Base-by-base conservation (phyloP, 2,329 filamentous ascomycete species). In the Pleoardoris graminearum region DNA sequence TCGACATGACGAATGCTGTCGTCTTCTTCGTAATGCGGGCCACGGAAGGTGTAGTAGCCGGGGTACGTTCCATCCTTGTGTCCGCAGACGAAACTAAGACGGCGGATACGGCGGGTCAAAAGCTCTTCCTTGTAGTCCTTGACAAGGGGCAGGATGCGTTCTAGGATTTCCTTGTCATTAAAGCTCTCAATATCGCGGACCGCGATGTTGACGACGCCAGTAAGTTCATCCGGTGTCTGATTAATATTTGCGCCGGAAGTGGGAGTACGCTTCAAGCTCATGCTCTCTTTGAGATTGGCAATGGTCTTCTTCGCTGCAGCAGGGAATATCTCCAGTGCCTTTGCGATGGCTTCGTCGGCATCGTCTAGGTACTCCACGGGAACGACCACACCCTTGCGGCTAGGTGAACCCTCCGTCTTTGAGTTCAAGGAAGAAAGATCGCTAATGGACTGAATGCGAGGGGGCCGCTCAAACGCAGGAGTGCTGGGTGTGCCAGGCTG, bases 41-140 rank as follows among this genome's bases (percentile, higher is more conserved):
- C 93, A 72, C 94, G 89, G 90, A 97, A 99, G 37, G 94, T 99
- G 82, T 90, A 97, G 83, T 99, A 97, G 42, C 90, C 91, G 19
- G 93, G 94, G 75, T 97, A 96, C 12, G 90, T 91, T 50, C 92
- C 94, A 69, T 99, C 91, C 70, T 87, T 91, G 79, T 90, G 91
- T 50, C 94, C 94, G 70, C 92, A 97, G 74, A 97, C 94, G 79
- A 99, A 97, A 44, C 92, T 97, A 51, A 99, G 78, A 62, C 94
- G 90, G 60, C 94, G 91, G 43, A 99, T 87, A 45, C 87, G 85
- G 63, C 89, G 90, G 48, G 86, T 80, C 22, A 92, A 77, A 21
- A 99, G 82, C 66, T 99, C 94, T 1, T 89, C 84, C 80, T 90
- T 93, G 82, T 87, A 87, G 36, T 90, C 85, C 29, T 88, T 83